phyloP scores from a whole-genome alignment of 2,329 filamentous ascomycete genomes.

The Bipolaris oryzae region DNA sequence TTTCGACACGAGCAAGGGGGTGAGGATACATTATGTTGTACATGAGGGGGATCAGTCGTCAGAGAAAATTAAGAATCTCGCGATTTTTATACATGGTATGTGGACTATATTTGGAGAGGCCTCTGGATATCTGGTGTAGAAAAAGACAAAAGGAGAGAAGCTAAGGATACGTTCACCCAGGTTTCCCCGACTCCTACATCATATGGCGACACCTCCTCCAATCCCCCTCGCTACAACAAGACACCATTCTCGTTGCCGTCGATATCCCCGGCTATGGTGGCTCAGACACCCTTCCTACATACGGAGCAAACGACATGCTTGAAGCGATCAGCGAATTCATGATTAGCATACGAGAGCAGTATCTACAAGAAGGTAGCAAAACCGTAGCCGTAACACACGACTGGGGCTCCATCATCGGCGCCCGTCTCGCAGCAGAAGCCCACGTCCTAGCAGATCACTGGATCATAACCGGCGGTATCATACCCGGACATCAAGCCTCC shows the following conservation, averaged over 20 bases:
- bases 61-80: conserved; percentile 46
- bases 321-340: conserved; percentile 62
- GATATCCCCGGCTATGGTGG: conserved; percentile 66
- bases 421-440: conserved; percentile 64
- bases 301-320: conserved; percentile 58
- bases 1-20: conserved; percentile 55
- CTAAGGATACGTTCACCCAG: conserved; percentile 13
- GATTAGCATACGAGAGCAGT: conserved; percentile 56
- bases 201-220: conserved; percentile 60
- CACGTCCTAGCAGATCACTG: conserved; percentile 61
- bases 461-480: conserved; percentile 59
- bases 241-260: conserved; percentile 58
- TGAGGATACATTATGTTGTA: conserved; percentile 62
- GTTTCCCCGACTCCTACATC: conserved; percentile 64
- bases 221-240: conserved; percentile 47
- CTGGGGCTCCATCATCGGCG: conserved; percentile 61
- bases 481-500: conserved; percentile 50
- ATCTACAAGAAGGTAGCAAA: conserved; percentile 38
- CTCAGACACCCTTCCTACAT: conserved; percentile 58
- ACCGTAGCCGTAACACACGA: conserved; percentile 60
- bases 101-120: background rate
- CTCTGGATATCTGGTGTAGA: background rate
- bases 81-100: conserved; percentile 61
- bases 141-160: background rate
- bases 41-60: conserved; percentile 30